Conservation (phyloP, 306 rosid species). For the Carpinus viminea region DNA sequence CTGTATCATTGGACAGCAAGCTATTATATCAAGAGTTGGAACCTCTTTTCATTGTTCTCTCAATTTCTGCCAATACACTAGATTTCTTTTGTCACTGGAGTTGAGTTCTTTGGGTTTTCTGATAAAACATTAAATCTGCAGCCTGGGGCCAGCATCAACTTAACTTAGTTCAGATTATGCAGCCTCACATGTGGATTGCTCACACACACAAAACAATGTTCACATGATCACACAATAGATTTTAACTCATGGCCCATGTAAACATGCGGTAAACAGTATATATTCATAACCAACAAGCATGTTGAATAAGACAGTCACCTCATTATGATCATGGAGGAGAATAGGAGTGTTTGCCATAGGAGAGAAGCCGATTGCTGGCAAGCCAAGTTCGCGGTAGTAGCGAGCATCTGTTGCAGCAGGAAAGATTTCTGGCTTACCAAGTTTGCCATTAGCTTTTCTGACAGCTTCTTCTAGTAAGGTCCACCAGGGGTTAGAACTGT, state of each 20-base stretch:
- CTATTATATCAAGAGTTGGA: not conserved
- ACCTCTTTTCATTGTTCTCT: not conserved
- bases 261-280: not conserved
- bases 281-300: not conserved
- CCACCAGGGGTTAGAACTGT: conserved; percentile 94
- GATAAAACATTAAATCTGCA: not conserved
- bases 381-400: conserved; percentile 69
- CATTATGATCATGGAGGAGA: conserved; percentile 94
- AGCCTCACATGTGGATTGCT: not conserved
- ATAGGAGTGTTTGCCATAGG: conserved; percentile 92
- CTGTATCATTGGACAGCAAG: not conserved
- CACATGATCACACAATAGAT: not conserved
- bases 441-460: conserved; percentile 70
- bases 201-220: not conserved
- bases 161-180: not conserved
- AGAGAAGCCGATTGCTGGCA: conserved; percentile 93
- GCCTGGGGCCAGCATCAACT: not conserved
- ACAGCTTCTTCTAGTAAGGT: conserved; percentile 70
- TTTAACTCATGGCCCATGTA: not conserved
- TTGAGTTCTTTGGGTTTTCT: not conserved
- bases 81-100: not conserved
- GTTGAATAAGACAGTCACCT: conserved; percentile 48
- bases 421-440: conserved; percentile 84
- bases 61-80: not conserved
- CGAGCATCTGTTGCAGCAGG: conserved; percentile 89